Evolutionary conservation across 441 rosid species (phyloP).

Genomic region (Populus hybrid): DNA sequence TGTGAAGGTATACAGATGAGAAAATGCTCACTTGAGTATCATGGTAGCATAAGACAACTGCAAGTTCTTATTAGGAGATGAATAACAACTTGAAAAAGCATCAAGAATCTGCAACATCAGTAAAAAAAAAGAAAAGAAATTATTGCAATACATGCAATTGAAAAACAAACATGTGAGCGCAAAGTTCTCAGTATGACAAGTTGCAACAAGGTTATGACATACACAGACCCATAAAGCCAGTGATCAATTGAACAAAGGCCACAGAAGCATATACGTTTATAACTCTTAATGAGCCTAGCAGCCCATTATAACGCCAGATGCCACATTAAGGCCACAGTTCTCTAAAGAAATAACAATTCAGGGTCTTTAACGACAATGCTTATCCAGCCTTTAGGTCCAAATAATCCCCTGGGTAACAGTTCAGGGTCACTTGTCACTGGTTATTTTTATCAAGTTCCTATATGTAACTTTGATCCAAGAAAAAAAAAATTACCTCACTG

Average conservation of each 20-base stretch:
- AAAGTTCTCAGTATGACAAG: background rate
- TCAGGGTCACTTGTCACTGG: background rate
- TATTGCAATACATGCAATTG: constrained; percentile 1
- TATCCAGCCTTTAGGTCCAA: background rate
- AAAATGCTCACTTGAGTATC: constrained; percentile 79
- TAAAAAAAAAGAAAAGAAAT: background rate
- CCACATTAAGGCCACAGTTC: background rate
- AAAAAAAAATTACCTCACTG: constrained; percentile 55
- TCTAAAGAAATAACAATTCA: background rate
- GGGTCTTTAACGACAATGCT: background rate
- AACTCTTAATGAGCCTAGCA: background rate
- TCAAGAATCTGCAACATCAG: constrained; percentile 79
- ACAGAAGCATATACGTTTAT: background rate
- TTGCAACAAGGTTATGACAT: background rate
- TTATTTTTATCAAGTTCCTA: constrained; percentile 4
- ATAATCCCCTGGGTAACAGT: background rate
- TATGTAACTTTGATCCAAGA: constrained; percentile 12
- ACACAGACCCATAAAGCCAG: background rate
- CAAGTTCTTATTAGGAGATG: constrained; percentile 86
- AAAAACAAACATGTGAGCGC: background rate
- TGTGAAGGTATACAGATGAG: background rate
- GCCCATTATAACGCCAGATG: background rate
- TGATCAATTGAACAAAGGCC: background rate
- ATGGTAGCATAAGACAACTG: constrained; percentile 86
- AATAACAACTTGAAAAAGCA: constrained; percentile 68